Conservation (phyloP, 768 basidiomycete species). For the Udeniomyces megalosporus region DNA sequence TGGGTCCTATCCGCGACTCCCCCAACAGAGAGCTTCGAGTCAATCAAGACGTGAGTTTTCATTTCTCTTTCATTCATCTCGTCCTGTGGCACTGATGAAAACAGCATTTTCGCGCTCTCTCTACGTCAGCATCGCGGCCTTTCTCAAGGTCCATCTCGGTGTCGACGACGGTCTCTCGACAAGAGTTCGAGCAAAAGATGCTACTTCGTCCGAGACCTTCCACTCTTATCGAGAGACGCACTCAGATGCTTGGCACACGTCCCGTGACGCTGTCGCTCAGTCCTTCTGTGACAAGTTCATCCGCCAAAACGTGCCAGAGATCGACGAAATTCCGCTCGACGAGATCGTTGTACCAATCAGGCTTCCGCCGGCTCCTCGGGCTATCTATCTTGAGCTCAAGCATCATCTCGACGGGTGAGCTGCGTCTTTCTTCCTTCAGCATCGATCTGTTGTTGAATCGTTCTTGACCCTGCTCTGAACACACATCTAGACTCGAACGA, state of each 20-base stretch:
- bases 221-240: slow-evolving; percentile 93
- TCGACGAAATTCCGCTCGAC: slow-evolving; percentile 78
- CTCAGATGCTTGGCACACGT: slow-evolving; percentile 78
- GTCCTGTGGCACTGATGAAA: background rate
- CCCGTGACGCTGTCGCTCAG: slow-evolving; percentile 69
- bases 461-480: no score
- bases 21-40: slow-evolving; percentile 75
- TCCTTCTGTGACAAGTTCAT: slow-evolving; percentile 29
- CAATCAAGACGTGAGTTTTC: slow-evolving; percentile 49
- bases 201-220: slow-evolving; percentile 81
- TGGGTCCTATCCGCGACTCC: slow-evolving; percentile 98
- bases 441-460: no score
- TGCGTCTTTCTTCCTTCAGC: no score
- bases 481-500: no score
- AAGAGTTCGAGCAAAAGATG: slow-evolving; percentile 53
- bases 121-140: slow-evolving; percentile 16
- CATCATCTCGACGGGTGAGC: slow-evolving; percentile 78
- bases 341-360: slow-evolving; percentile 45
- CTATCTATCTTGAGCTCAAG: slow-evolving; percentile 85
- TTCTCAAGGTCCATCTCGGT: slow-evolving; percentile 78
- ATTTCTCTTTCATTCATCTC: no score
- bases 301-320: slow-evolving; percentile 78
- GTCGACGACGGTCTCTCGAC: slow-evolving; percentile 78
- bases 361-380: slow-evolving; percentile 71
- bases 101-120: slow-evolving; percentile 27